Evolutionary conservation across 768 basidiomycete genomes (phyloP), one percentile per base, ranked within the genome.

Genomic region (Kwoniella europaea): DNA sequence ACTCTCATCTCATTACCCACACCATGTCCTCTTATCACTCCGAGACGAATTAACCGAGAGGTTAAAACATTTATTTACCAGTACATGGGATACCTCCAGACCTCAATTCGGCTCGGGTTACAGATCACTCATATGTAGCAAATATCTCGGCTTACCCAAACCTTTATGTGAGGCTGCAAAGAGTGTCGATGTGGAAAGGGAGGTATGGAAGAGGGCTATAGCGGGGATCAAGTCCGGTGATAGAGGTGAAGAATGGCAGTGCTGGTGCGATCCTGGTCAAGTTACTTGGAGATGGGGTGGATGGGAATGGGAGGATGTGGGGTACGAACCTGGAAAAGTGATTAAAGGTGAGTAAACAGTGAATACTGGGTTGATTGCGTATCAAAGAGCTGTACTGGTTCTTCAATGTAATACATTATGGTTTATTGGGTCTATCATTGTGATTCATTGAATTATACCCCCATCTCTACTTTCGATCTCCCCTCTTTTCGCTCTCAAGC

Each of bases 221-320:
- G 76, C 70, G 13, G 67, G 71, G 27, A 68, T 56, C 12, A 65
- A 69, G 41, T 56, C 44, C 20, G 63, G 63, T 6, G 58, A 55
- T 1, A 57, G 63, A 4, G 73, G 67, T 6, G 77, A 74, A 35
- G 82, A 83, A 65, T 84, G 84, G 84, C 77, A 84, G 65, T 73
- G 74, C 16, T 84, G 82, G 82, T 81, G 82, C 60, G 84, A 84
- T 77, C 84, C 84, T 18, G 84, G 84, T 2, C 67, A 76, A 54
- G 80, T 84, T 20, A 65, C 69, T 43, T 81, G 76, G 79, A 69
- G 84, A 41, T 82, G 79, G 60, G 84, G 84, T 7, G 79, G 79
- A 4, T 83, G 83, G 82, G 76, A 79, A 41, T 84, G 78, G 76
- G 80, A 79, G 56, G 83, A 83, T 61, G 67, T 76, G 15, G 80